These are phyloP conservation scores for Olyra latifolia DNA, from an alignment of 176 grass and related monocot species.

Conservation along the genomic window DNA sequence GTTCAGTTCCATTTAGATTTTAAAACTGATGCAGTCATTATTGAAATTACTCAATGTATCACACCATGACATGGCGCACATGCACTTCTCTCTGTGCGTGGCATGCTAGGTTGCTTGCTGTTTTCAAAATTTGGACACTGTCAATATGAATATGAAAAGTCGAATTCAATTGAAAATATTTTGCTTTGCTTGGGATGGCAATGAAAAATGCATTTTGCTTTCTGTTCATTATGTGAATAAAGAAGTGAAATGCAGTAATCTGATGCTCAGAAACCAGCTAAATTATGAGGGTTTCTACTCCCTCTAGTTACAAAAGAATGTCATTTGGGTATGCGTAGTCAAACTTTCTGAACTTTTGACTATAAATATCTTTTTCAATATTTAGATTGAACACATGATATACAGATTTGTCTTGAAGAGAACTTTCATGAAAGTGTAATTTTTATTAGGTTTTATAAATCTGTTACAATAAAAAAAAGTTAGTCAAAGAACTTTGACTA, in stretches of 20 bases:
- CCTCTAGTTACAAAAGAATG: too few species aligned
- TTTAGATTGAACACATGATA: too few species aligned
- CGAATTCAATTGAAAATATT: neutral
- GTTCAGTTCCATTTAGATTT: constrained; percentile 8
- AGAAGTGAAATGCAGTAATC: neutral
- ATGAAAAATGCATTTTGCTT: neutral
- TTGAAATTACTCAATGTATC: constrained; percentile 8
- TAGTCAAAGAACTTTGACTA: too few species aligned
- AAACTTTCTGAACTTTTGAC: too few species aligned
- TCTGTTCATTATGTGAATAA: constrained; percentile 18
- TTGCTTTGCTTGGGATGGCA: neutral
- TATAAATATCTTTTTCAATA: too few species aligned
- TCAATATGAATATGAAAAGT: constrained; percentile 2
- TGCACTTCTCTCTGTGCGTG: neutral
- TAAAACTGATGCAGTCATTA: neutral
- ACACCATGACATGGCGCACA: neutral
- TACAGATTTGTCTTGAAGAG: too few species aligned
- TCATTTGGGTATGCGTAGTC: too few species aligned
- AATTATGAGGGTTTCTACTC: neutral
- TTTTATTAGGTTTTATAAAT: too few species aligned
- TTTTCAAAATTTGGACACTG: neutral
- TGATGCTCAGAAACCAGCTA: constrained; percentile 5
- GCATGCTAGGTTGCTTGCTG: neutral
- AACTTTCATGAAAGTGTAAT: too few species aligned
- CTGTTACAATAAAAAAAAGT: too few species aligned